phyloP scores from a whole-genome alignment of 352 stramenopile genomes.

The Globisporangium cystogenes region DNA sequence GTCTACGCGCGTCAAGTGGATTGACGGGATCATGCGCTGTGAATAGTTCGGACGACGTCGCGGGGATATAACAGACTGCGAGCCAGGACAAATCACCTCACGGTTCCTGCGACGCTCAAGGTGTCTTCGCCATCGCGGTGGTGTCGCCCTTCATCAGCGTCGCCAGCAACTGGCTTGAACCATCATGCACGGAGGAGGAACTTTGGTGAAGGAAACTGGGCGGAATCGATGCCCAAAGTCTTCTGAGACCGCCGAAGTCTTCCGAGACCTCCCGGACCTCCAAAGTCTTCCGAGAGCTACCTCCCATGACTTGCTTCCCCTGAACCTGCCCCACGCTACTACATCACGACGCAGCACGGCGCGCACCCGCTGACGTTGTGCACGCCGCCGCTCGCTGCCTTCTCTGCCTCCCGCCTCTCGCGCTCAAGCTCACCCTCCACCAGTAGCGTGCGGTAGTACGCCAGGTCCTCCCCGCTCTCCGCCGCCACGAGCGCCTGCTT shows the following conservation, averaged over 20 bases:
- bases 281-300: neutral
- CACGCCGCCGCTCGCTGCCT: constrained; percentile 14
- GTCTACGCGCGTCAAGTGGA: too few relatives aligned
- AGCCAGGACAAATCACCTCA: neutral
- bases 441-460: constrained; percentile 43
- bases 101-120: neutral
- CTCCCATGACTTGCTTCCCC: neutral
- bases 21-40: too few relatives aligned
- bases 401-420: constrained; percentile 19
- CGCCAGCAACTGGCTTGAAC: too few relatives aligned
- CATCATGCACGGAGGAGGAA: too few relatives aligned
- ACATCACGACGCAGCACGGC: constrained; percentile 53
- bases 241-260: neutral
- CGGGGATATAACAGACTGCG: neutral
- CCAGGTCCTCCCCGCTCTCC: constrained; percentile 33
- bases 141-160: neutral
- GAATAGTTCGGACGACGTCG: too few relatives aligned
- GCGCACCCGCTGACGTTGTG: constrained; percentile 32
- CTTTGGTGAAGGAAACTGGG: neutral
- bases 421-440: constrained; percentile 33
- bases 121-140: too few relatives aligned
- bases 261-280: too few relatives aligned
- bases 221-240: neutral
- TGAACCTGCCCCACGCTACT: neutral
- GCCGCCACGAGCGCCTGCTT: constrained; percentile 2